These are phyloP conservation scores for Leucosporidium scottii DNA, from an alignment of 768 basidiomycete genomes.

Conservation along the genomic window DNA sequence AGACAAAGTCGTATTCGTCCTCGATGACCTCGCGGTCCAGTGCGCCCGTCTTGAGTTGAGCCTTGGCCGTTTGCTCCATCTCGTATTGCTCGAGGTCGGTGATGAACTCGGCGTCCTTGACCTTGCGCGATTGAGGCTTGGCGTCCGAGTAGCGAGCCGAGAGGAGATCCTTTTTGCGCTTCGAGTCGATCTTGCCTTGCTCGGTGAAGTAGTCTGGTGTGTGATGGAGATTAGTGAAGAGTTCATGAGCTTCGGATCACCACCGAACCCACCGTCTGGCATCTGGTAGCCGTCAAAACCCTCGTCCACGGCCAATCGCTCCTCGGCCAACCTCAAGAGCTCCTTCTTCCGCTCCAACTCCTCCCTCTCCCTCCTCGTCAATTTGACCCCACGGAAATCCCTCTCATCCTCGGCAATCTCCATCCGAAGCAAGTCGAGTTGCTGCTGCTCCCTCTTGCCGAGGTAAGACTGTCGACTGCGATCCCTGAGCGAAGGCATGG, in stretches of 20 bases:
- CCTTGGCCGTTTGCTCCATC: slow-evolving; percentile 77
- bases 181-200: slow-evolving; percentile 95
- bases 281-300: slow-evolving; percentile 92
- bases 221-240: background rate
- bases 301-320: slow-evolving; percentile 87
- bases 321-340: slow-evolving; percentile 81
- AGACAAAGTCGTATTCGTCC: slow-evolving; percentile 92
- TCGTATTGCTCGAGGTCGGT: slow-evolving; percentile 98
- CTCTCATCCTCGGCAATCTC: slow-evolving; percentile 93
- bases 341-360: slow-evolving; percentile 91
- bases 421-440: slow-evolving; percentile 81
- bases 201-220: slow-evolving; percentile 81
- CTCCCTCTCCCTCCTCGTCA: slow-evolving; percentile 70
- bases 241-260: background rate
- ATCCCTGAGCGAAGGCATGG: slow-evolving; percentile 67
- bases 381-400: slow-evolving; percentile 80
- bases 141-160: slow-evolving; percentile 89
- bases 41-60: slow-evolving; percentile 83
- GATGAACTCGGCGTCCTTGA: slow-evolving; percentile 78
- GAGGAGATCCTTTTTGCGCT: slow-evolving; percentile 84
- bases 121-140: slow-evolving; percentile 41
- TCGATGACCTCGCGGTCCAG: slow-evolving; percentile 70
- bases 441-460: slow-evolving; percentile 91
- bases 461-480: slow-evolving; percentile 93
- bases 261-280: slow-evolving; percentile 53